Evolutionary conservation across 768 basidiomycete species (phyloP).

Genomic region (Trametes villosa): DNA sequence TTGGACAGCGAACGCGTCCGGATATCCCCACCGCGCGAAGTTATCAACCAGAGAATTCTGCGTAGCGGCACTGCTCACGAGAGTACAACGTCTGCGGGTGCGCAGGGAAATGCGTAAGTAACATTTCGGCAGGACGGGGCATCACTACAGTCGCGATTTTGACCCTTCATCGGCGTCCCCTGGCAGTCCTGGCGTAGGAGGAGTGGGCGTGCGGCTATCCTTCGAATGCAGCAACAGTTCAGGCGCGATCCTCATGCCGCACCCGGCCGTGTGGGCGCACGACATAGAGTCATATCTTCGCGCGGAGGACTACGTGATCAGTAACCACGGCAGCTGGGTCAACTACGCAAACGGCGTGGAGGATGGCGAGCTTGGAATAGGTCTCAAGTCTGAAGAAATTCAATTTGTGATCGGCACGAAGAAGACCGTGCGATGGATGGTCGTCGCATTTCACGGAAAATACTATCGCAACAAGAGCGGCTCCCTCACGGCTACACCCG

Average conservation of each 20-base stretch:
- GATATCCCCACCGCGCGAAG: no score
- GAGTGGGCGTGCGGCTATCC: neutral
- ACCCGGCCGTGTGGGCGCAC: neutral
- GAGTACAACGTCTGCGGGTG: no score
- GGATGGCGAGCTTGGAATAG: no score
- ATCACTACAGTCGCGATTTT: no score
- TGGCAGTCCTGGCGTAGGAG: no score
- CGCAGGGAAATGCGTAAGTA: no score
- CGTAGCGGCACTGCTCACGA: no score
- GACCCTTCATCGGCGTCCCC: no score
- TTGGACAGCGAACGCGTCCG: neutral
- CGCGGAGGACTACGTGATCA: constrained; percentile 9
- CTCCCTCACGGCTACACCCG: neutral
- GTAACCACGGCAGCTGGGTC: constrained; percentile 9
- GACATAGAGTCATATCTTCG: constrained; percentile 5
- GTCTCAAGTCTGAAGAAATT: no score
- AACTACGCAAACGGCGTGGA: neutral
- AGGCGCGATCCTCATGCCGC: constrained; percentile 13
- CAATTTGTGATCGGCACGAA: constrained; percentile 7
- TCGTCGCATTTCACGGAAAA: constrained; percentile 3
- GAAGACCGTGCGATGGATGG: constrained; percentile 8
- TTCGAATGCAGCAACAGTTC: constrained; percentile 7
- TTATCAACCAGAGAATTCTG: no score
- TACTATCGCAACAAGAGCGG: neutral
- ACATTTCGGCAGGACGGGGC: no score